Percentiles rank a stretch among this genome's conserved stretches.
phyloP scores from a whole-genome alignment of 495 filamentous ascomycete species.

The Paragyromitra xinjiangensis region DNA sequence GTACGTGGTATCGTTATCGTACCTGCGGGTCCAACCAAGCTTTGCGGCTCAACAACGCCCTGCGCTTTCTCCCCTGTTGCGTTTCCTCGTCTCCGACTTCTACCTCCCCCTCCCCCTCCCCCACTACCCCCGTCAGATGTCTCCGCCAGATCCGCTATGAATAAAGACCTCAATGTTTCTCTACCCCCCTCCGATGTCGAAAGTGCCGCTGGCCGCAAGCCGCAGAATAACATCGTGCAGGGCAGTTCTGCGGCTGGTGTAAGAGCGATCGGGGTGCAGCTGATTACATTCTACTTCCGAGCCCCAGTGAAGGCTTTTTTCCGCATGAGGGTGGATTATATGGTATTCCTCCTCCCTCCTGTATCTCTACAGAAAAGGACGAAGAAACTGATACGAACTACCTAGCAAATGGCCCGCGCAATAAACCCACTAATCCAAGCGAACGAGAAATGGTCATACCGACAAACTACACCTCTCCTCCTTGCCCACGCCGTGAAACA shows the following conservation, averaged over 20 bases:
- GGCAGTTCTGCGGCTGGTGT: constrained; percentile 76
- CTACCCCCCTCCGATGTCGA: constrained; percentile 28
- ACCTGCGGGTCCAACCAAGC: constrained; percentile 19
- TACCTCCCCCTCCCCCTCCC: background rate
- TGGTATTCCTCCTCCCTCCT: constrained; percentile 62
- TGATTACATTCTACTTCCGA: constrained; percentile 87
- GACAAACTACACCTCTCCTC: constrained; percentile 79
- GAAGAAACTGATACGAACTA: background rate
- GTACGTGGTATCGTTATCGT: background rate
- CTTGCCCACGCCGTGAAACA: constrained; percentile 79
- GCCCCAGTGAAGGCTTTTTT: constrained; percentile 91
- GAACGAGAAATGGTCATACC: constrained; percentile 71
- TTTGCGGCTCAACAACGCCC: constrained; percentile 43
- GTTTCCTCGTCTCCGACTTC: background rate
- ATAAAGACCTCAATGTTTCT: constrained; percentile 32
- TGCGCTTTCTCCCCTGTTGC: background rate
- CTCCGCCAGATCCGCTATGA: constrained; percentile 20
- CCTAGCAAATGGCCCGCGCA: constrained; percentile 64
- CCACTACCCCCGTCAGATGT: background rate
- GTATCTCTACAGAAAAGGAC: background rate
- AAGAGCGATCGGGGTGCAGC: constrained; percentile 78
- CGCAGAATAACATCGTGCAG: constrained; percentile 47
- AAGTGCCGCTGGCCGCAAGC: constrained; percentile 25
- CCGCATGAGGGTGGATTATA: constrained; percentile 84
- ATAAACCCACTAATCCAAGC: constrained; percentile 69